Conservation (phyloP, 75 land plant species). For the Chamaecyparis obtusa region DNA sequence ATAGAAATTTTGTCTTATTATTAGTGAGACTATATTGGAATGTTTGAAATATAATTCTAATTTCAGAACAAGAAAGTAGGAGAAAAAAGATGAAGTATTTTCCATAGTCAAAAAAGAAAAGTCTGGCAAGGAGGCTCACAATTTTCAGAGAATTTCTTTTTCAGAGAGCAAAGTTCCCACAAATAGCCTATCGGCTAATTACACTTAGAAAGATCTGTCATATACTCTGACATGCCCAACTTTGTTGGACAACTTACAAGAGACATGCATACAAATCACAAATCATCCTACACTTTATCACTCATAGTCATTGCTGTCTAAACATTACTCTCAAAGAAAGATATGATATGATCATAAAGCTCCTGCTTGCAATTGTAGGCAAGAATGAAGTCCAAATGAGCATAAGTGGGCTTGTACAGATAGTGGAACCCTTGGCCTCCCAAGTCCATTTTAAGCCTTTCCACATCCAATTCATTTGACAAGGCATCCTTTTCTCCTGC, state of each 20-base stretch:
- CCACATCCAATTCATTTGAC: constrained; percentile 28
- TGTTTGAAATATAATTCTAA: too few species aligned
- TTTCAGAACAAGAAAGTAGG: too few species aligned
- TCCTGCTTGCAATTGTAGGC: constrained; percentile 22
- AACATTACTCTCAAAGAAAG: constrained; percentile 16
- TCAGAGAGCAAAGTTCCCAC: too few species aligned
- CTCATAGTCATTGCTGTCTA: neutral
- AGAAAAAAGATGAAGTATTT: too few species aligned
- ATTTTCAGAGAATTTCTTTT: too few species aligned
- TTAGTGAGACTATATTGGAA: too few species aligned
- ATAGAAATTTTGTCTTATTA: too few species aligned
- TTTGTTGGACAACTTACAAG: neutral
- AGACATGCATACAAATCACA: neutral
- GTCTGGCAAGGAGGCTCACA: too few species aligned
- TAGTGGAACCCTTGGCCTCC: constrained; percentile 13
- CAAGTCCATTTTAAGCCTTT: constrained; percentile 10
- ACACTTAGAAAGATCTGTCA: neutral
- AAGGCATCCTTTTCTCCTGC: constrained; percentile 33
- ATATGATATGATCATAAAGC: constrained; percentile 23
- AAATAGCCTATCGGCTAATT: too few species aligned
- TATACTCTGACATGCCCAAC: too few species aligned
- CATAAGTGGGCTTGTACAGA: constrained; percentile 29
- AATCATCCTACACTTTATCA: neutral
- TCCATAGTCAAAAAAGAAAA: too few species aligned
- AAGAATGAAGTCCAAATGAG: constrained; percentile 35